Conservation (phyloP, 176 grass and related monocot species). For the Puya raimondii region DNA sequence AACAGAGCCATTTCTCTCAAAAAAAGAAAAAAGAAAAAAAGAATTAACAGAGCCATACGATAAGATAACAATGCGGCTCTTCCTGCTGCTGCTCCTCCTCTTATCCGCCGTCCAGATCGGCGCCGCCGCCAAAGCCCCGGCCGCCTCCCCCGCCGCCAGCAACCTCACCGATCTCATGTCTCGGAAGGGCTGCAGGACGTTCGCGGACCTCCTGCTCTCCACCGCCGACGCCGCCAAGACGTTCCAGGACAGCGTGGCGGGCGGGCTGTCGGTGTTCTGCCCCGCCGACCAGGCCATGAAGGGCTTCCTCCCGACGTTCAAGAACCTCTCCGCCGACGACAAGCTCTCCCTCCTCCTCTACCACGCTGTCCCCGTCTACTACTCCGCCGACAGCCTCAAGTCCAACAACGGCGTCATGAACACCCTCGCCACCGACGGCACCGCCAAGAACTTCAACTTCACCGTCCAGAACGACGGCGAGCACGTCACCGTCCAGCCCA, state of each 20-base stretch:
- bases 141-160: constrained; percentile 37
- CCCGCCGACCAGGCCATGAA: constrained; percentile 50
- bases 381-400: constrained; percentile 42
- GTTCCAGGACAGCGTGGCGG: constrained; percentile 57
- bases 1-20: no score
- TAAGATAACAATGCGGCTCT: no score
- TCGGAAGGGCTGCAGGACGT: constrained; percentile 73
- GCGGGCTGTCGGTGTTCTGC: constrained; percentile 74
- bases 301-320: constrained; percentile 51
- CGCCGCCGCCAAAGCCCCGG: constrained; percentile 14
- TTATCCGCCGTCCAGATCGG: constrained; percentile 50
- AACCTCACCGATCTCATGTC: constrained; percentile 79
- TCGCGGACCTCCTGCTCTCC: constrained; percentile 42
- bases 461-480: constrained; percentile 74
- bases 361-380: constrained; percentile 72
- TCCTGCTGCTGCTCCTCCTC: neutral
- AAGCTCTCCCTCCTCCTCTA: constrained; percentile 65
- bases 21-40: no score
- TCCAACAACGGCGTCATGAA: constrained; percentile 82
- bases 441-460: constrained; percentile 58
- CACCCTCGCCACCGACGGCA: constrained; percentile 75
- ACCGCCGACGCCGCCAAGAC: constrained; percentile 36
- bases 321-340: constrained; percentile 54
- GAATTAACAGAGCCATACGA: neutral
- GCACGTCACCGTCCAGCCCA: constrained; percentile 47